phyloP scores from a whole-genome alignment of 192 early-diverging fungal genomes.

The Coemansia nantahalensis region DNA sequence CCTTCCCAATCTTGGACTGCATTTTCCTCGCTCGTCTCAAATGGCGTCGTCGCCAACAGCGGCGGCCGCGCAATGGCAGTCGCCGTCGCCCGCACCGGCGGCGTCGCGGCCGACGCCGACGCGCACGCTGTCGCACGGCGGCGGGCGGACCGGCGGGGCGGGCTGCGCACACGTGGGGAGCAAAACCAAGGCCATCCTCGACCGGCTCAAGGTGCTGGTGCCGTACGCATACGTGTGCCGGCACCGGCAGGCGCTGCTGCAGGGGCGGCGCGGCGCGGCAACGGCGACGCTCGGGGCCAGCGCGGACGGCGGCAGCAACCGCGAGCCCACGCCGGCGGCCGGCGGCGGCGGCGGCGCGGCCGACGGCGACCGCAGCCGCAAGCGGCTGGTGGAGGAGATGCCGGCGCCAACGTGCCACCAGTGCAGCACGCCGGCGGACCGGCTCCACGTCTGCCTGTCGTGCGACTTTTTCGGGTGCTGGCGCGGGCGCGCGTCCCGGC shows the following conservation, averaged over 20 bases:
- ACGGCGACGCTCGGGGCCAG: slow-evolving; percentile 2
- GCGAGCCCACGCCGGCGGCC: slow-evolving; percentile 33
- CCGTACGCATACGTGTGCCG: slow-evolving; percentile 47
- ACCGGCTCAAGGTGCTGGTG: slow-evolving; percentile 48
- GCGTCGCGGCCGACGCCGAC: background rate
- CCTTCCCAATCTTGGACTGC: too few relatives aligned
- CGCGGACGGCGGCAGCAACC: slow-evolving; percentile 2
- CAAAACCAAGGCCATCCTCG: slow-evolving; percentile 32
- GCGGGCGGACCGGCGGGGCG: background rate
- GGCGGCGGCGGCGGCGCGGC: slow-evolving; percentile 4
- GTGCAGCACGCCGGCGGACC: slow-evolving; percentile 57
- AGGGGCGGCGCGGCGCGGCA: slow-evolving; percentile 38
- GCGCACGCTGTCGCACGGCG: background rate
- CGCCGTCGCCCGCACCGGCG: background rate
- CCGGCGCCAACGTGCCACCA: slow-evolving; percentile 58
- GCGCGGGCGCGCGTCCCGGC: slow-evolving; percentile 48
- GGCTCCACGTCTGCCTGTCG: slow-evolving; percentile 76
- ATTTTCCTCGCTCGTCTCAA: background rate
- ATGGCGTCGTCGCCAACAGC: slow-evolving; percentile 6
- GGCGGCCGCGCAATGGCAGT: background rate
- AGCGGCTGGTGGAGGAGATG: slow-evolving; percentile 54
- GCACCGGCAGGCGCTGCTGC: slow-evolving; percentile 50
- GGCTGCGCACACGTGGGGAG: slow-evolving; percentile 37
- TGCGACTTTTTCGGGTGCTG: slow-evolving; percentile 82
- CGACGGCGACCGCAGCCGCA: slow-evolving; percentile 54